Evolutionary conservation across 2,329 filamentous ascomycete genomes (phyloP).

Genomic region (Apiospora kogelbergensis): DNA sequence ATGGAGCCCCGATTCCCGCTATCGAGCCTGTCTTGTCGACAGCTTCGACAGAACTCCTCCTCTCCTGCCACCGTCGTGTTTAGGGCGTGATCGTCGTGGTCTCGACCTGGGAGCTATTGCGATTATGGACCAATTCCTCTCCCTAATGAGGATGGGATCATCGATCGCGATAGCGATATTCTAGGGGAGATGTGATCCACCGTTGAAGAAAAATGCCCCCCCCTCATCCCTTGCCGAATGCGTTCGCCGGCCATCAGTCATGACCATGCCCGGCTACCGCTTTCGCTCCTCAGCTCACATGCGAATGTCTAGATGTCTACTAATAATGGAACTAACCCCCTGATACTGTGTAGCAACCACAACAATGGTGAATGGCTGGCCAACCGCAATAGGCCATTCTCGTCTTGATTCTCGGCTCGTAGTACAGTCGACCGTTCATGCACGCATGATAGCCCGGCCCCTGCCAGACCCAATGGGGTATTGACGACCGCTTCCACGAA

Average conservation of each 20-base stretch:
- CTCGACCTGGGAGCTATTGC: neutral
- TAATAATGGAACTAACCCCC: neutral
- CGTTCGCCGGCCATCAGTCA: neutral
- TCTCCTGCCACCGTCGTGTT: neutral
- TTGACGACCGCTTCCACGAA: neutral
- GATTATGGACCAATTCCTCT: neutral
- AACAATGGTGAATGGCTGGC: too few relatives aligned
- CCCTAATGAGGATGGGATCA: neutral
- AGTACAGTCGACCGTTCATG: neutral
- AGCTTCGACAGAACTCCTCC: neutral
- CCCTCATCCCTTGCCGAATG: neutral
- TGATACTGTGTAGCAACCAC: too few relatives aligned
- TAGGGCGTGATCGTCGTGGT: conserved; percentile 1
- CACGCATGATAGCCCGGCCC: neutral
- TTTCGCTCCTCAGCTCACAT: neutral
- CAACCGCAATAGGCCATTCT: neutral
- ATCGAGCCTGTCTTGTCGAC: neutral
- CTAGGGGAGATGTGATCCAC: neutral
- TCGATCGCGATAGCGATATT: conserved; percentile 5
- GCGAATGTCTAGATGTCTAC: neutral
- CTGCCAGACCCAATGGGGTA: neutral
- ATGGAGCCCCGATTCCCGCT: neutral
- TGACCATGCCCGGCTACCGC: neutral
- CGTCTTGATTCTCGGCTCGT: neutral
- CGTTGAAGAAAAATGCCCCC: neutral